Percentiles rank a stretch among this genome's conserved stretches.
Conservation (phyloP, 129 eudicot species). For the Helianthus annuus region DNA sequence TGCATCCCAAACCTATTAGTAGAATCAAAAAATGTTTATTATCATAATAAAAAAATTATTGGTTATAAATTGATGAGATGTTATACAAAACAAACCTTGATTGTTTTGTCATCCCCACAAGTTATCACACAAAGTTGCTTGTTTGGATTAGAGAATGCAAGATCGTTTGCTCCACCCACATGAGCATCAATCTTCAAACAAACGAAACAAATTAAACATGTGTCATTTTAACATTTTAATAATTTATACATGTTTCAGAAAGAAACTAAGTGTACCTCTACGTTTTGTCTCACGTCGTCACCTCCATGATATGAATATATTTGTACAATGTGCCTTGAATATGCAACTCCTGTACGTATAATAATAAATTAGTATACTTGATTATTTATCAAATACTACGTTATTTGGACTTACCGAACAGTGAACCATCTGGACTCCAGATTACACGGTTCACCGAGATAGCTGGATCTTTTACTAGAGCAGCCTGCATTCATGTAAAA, state of each 20-base stretch:
- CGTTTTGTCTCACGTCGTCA: constrained; percentile 69
- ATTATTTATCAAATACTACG: constrained; percentile 6
- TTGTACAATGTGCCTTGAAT: constrained; percentile 84
- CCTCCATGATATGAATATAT: constrained; percentile 77
- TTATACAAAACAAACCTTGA: constrained; percentile 49
- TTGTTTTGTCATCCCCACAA: constrained; percentile 89
- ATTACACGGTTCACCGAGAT: constrained; percentile 83
- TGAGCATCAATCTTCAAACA: constrained; percentile 76
- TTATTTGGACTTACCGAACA: constrained; percentile 52
- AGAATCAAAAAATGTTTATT: constrained; percentile 15
- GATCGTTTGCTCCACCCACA: constrained; percentile 91
- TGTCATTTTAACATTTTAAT: too few relatives aligned
- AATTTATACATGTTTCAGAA: too few relatives aligned
- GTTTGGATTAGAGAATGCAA: constrained; percentile 86
- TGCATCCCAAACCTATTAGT: constrained; percentile 80
- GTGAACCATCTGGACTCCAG: constrained; percentile 78
- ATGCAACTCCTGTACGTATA: constrained; percentile 73
- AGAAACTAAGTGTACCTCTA: constrained; percentile 55
- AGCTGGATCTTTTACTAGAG: constrained; percentile 63
- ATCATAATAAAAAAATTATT: constrained; percentile 1
- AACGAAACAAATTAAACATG: too few relatives aligned
- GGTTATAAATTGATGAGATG: neutral
- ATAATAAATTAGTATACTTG: constrained; percentile 2
- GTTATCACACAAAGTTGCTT: constrained; percentile 91
- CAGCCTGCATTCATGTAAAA: constrained; percentile 49